Evolutionary conservation across 257 asterid genomes (phyloP), one percentile per base, ranked within the genome.

Genomic region (Henckelia pumila): DNA sequence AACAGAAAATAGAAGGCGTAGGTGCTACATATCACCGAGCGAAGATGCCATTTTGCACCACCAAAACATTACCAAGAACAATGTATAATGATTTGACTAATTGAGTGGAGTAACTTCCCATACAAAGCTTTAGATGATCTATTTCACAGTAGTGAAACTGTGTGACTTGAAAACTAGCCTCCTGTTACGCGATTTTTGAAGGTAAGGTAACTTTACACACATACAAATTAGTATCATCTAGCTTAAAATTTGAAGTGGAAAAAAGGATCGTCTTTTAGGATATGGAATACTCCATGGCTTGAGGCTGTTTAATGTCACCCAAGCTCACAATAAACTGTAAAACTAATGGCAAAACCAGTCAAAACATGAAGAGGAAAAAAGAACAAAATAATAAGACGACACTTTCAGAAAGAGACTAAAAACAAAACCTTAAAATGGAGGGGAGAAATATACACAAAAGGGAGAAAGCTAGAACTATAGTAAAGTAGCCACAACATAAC

Each of bases 41-140:
- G 56, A 37, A 50, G 37, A 5, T 23, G 35, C 49, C 10, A 32
- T 47, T 6, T 61, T 22, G 25, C 26, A 16, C 25, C n/a, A 40
- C 56, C 4, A 14, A 8, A 21, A 26, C 21, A 35, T 56, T n/a
- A n/a, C n/a, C n/a, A n/a, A 16, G 19, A 1, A 17, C 20, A 40
- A 30, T 17, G 22, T 23, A 24, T 2, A 37, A 23, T 10, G 53
- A 11, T 40, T 47, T 35, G 26, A 28, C 24, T 53, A 25, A 23
- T 23, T 40, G 49, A 37, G 74, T 17, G 7, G 62, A 52, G 21
- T 28, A 52, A 29, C 35, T 14, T 23, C 50, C 49, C 40, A 22
- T 8, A 22, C 32, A 44, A 33, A 69, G 21, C 26, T 55, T 19
- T 23, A 63, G 47, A 74, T 64, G n/a, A n/a, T n/a, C n/a, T n/a